Evolutionary conservation across 2,329 filamentous ascomycete species (phyloP).

Genomic region (Botrytis medusae): DNA sequence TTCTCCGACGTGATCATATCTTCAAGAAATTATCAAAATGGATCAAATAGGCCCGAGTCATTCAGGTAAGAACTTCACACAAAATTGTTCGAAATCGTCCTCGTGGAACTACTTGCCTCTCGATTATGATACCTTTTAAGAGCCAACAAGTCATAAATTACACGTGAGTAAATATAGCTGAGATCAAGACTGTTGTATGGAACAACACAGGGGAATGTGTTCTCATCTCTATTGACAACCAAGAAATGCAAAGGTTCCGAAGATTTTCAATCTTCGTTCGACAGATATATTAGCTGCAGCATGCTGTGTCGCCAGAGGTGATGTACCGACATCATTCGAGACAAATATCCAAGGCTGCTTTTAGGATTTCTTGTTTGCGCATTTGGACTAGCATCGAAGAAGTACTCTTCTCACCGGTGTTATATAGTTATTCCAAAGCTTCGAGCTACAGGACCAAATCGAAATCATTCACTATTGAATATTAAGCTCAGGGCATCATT

Average conservation of each 20-base stretch:
- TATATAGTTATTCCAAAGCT: not conserved
- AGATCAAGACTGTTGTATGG: not conserved
- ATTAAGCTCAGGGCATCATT: not conserved
- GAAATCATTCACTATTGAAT: not conserved
- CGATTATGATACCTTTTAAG: not conserved
- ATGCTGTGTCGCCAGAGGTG: not conserved
- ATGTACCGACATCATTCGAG: constrained; percentile 12
- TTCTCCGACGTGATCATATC: not conserved
- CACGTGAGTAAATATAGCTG: not conserved
- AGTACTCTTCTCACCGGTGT: not conserved
- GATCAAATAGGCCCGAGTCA: constrained; percentile 1
- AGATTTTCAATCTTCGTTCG: not conserved
- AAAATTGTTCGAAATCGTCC: not conserved
- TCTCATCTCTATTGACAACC: constrained; percentile 16
- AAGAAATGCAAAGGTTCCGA: constrained; percentile 11
- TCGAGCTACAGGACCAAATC: not conserved
- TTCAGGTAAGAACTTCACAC: not conserved
- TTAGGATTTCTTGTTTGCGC: not conserved
- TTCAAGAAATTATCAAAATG: not conserved
- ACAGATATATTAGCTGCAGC: constrained; percentile 4
- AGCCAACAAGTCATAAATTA: not conserved
- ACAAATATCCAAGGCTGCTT: constrained; percentile 7
- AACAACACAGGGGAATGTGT: not conserved
- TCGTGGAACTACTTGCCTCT: not conserved
- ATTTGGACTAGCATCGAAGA: not conserved